phyloP scores from a whole-genome alignment of 164 flowering plant genomes.

The Tinospora cordifolia region DNA sequence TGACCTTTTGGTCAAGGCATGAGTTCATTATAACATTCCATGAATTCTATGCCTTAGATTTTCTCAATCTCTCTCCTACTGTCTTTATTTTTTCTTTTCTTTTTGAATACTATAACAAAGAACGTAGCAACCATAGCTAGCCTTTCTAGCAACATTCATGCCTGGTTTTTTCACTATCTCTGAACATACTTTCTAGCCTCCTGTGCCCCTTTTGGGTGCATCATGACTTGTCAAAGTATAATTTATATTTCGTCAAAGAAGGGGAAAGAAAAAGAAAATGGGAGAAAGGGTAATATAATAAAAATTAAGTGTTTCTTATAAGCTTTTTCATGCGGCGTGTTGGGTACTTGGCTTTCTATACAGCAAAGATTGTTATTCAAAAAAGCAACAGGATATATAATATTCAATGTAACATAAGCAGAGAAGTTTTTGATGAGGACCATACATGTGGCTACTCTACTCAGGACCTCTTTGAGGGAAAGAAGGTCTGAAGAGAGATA shows the following conservation, averaged over 20 bases:
- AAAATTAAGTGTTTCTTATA: neutral
- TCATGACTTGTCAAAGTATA: neutral
- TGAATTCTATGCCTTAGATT: conserved; percentile 3
- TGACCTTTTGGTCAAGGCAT: neutral
- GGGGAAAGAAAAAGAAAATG: conserved; percentile 2
- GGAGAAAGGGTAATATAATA: neutral
- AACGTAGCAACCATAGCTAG: neutral
- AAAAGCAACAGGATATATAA: neutral
- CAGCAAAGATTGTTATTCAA: neutral
- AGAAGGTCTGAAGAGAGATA: too few relatives aligned
- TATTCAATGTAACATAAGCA: neutral
- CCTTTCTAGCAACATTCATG: neutral
- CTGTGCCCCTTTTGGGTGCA: conserved; percentile 1
- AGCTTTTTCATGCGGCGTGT: neutral
- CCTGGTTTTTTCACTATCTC: neutral
- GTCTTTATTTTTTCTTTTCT: neutral
- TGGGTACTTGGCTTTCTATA: neutral
- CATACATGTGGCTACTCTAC: neutral
- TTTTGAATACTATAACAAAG: neutral
- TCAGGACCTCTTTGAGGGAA: neutral
- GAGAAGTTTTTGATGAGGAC: neutral
- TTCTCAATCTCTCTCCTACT: neutral
- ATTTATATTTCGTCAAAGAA: neutral
- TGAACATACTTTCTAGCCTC: too few relatives aligned
- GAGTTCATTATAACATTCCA: neutral